Percentiles rank a stretch among this genome's conserved stretches.
Conservation (phyloP, 345 rosid genomes). For the Heritiera fomes region DNA sequence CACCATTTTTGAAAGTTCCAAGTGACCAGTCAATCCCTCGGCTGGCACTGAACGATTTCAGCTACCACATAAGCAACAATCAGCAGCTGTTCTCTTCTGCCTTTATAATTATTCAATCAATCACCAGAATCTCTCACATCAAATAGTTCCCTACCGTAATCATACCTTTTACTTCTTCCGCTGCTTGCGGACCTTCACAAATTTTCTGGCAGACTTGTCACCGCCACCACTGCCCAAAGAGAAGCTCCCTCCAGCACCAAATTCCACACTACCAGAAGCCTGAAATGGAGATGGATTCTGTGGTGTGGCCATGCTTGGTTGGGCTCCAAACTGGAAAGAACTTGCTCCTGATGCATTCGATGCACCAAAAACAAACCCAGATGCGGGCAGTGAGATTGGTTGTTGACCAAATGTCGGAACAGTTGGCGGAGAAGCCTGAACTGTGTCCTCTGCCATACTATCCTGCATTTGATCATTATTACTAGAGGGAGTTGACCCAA, state of each 20-base stretch:
- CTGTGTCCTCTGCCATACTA: constrained; percentile 96
- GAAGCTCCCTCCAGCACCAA: constrained; percentile 75
- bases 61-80: background rate
- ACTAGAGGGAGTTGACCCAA: constrained; percentile 46
- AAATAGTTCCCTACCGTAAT: background rate
- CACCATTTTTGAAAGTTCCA: constrained; percentile 12
- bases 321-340: constrained; percentile 73
- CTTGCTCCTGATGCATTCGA: constrained; percentile 43
- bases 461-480: constrained; percentile 91
- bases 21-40: background rate
- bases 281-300: constrained; percentile 61
- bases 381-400: constrained; percentile 31
- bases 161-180: constrained; percentile 48
- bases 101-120: constrained; percentile 25
- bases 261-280: constrained; percentile 63
- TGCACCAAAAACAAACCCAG: constrained; percentile 43
- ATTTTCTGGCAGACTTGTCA: constrained; percentile 67
- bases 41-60: constrained; percentile 19
- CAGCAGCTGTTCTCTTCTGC: background rate
- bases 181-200: constrained; percentile 42
- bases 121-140: background rate
- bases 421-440: constrained; percentile 49
- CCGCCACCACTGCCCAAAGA: constrained; percentile 72
- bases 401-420: constrained; percentile 54
- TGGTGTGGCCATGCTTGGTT: constrained; percentile 38